Base-by-base conservation (phyloP, 2,329 filamentous ascomycete species). In the Calonectria naviculata region DNA sequence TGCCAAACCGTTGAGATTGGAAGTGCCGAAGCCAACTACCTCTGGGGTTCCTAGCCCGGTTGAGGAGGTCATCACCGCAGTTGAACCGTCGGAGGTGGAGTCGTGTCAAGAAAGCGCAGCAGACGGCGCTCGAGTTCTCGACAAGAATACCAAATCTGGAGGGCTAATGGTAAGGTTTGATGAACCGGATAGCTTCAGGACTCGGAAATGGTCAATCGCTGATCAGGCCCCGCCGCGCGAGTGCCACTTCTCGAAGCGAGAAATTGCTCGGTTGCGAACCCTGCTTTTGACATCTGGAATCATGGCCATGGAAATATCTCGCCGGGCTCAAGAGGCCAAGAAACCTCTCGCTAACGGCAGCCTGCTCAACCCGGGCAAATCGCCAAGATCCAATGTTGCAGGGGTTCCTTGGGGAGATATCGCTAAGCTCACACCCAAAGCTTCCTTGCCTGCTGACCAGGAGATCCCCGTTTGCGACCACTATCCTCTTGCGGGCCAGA, bases 251-350 rank as follows among this genome's bases (percentile, higher is more conserved):
- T 91, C 88, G 12, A 91, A 89, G 76, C 90, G 90, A n/a, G 96
- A 98, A 76, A 89, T 97, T 65, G 93, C 93, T 19, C 92, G 95
- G n/a, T 88, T 95, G 3, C 89, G 91, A 68, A 90, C 94, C 0
- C 87, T 97, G 10, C 89, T 98, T 46, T 86, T 97, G 26, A 93
- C 92, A 73, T 94, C 95, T 0, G 95, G 95, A n/a, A 92, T 98
- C 79, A 97, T 97, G 83, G 95, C 96, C 0, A 92, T 92, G 78
- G 94, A 97, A 79, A 94, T 98, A 66, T 87, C 88, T 31, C 89
- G 91, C 5, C 90, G 93, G 56, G 91, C 93, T 5, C 84, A 92
- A 52, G 86, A 87, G 41, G 80, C 81, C 12, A 83, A 82, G 60
- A 80, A 83, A 21, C 80, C 86, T 0, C 82, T 84, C 31, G 65